Base-by-base conservation (phyloP, 2,329 filamentous ascomycete species). In the Ophiosphaerella korrae region DNA sequence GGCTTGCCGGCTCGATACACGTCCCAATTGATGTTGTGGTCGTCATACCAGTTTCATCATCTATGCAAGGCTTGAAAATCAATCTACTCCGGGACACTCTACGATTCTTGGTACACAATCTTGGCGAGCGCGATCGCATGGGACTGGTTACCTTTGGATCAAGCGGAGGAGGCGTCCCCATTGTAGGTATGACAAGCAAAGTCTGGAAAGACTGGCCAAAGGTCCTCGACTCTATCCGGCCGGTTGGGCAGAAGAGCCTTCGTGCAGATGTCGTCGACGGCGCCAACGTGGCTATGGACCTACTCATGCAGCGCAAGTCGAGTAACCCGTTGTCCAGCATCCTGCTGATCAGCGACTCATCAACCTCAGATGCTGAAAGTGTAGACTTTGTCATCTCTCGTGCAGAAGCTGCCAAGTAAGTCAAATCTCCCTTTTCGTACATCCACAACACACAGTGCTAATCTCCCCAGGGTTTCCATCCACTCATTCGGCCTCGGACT, bases 51-150 rank as follows among this genome's bases (percentile, higher is more conserved):
- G 92, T 99, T 5, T 97, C 94, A 0, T 96, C 93, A 1, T 97
- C 94, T 0, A 99, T 97, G 93, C 94, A 97, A 74, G 94, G 94
- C n/a, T 84, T 99, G 53, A 99, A 99, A 78, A 97, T 97, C 69
- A 96, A 93, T 55, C 81, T 99, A 1, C 85, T 99, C 12, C 87
- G 92, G 36, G 94, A 99, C 74, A 89, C 93, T 0, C 81, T 99
- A 32, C 90, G 89, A 52, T 99, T 97, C 72, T 87, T 99, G 74
- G 90, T 99, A 2, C 84, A 88, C 61, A 93, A 86, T 41, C 84
- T 99, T 0, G 94, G 94, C 29, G 92, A 97, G 62, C 85, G 92
- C 46, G 94, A 99, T 72, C 89, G 94, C 38, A 96, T 99, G 93
- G 94, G 94, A 5, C 77, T 99, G 37, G 94, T 99, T 18, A 97